Evolutionary conservation across 176 grass and related monocot genomes (phyloP), one percentile per base, ranked within the genome.

Genomic region (Eremochloa ophiuroides): DNA sequence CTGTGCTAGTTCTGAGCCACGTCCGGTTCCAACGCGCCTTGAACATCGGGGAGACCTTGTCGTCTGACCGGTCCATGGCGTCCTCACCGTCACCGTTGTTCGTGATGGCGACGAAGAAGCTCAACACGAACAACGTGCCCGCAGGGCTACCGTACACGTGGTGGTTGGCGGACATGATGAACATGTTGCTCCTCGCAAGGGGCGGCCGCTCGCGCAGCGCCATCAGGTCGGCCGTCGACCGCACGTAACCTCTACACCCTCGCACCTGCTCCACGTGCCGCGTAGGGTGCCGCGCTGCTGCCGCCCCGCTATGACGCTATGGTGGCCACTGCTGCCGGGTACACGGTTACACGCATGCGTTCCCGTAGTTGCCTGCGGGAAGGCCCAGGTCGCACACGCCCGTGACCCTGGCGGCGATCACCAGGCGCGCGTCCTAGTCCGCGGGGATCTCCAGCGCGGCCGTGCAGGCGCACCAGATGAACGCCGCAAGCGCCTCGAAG

Each of bases 291-390:
- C 33, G 33, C 33, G 33, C 33, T 2, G 48, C 48, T 30, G 41
- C 42, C 25, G 17, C 43, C 27, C 7, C 28, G 48, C 20, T 83
- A 68, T 30, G 30, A 29, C 3, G 3, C 85, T 0, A 13, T 80
- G 34, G 62, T 8, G 11, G 74, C 10, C 9, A 76, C 0, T 48
- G 30, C 79, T 39, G 50, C 30, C 22, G 63, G 29, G 63, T 35
- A 30, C 9, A 83, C 50, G 40, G 29, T 53, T 35, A 30, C 9
- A 83, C 50, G 40, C 63, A 63, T 15, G 89, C 80, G 64, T 91
- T 91, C 1, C 89, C 89, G 71, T 91, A 90, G 84, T 79, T 84
- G 0, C 89, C 88, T 0, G 7, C 17, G 11, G 85, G 88, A 0
- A 91, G 48, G 4, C 0, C 37, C 44, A 81, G 64, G 6, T 74